These are phyloP conservation scores for Aspergillus awamori DNA, from an alignment of 2,329 filamentous ascomycete species.

Conservation along the genomic window DNA sequence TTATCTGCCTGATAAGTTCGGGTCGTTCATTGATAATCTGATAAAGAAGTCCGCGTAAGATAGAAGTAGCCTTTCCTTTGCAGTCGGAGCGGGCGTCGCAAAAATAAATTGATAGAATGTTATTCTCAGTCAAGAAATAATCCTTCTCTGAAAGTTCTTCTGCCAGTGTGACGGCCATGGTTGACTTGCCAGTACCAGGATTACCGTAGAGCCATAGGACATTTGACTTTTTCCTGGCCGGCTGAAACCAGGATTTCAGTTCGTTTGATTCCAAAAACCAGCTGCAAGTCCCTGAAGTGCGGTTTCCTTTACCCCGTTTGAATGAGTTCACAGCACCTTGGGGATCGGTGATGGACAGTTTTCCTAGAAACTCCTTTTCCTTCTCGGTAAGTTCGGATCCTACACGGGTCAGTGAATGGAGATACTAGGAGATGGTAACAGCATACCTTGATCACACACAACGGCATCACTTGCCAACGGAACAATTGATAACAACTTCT, in stretches of 20 bases:
- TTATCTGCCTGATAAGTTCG: conserved; percentile 8
- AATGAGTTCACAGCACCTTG: too few relatives aligned
- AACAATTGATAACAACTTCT: too few relatives aligned
- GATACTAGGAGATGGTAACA: too few relatives aligned
- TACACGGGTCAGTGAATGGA: too few relatives aligned
- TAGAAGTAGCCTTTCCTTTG: conserved; percentile 12
- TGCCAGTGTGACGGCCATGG: background rate
- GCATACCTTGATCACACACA: too few relatives aligned
- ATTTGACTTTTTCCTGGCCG: background rate
- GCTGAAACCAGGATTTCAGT: conserved; percentile 18
- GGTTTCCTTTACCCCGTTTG: background rate
- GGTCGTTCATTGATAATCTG: conserved; percentile 13
- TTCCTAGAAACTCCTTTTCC: too few relatives aligned
- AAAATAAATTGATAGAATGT: conserved; percentile 12
- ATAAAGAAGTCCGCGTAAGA: conserved; percentile 19
- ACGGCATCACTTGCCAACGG: too few relatives aligned
- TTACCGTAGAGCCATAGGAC: conserved; percentile 23
- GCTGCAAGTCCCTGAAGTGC: conserved; percentile 1
- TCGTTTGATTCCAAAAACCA: conserved; percentile 22
- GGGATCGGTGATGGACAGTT: too few relatives aligned
- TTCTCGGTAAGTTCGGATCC: too few relatives aligned
- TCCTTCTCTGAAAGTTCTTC: background rate
- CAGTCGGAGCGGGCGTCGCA: conserved; percentile 15
- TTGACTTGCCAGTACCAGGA: conserved; percentile 24
- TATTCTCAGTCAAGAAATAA: background rate